Conservation (phyloP, 345 rosid genomes). For the Lenwebbia sp. region DNA sequence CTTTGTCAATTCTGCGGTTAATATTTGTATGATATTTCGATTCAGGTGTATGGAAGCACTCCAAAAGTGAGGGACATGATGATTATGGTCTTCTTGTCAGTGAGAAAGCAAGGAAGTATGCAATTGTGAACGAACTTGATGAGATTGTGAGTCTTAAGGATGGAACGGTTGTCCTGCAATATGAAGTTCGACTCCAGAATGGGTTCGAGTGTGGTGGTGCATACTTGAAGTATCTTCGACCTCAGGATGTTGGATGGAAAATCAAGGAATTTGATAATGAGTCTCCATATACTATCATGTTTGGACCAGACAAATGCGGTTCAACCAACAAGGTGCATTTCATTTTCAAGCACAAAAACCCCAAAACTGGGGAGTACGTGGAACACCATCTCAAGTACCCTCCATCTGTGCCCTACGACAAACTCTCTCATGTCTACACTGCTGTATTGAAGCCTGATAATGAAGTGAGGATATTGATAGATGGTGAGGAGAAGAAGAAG, state of each 20-base stretch:
- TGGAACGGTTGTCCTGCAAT: conserved; percentile 30
- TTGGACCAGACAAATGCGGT: conserved; percentile 58
- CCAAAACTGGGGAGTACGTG: conserved; percentile 31
- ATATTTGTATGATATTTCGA: not conserved
- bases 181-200: conserved; percentile 41
- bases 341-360: conserved; percentile 46
- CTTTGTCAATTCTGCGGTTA: not conserved
- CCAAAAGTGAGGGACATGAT: conserved; percentile 45
- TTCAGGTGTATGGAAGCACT: conserved; percentile 44
- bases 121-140: conserved; percentile 31
- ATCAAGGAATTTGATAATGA: conserved; percentile 24
- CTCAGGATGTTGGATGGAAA: conserved; percentile 39
- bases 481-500: conserved; percentile 40
- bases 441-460: conserved; percentile 33
- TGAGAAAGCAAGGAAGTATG: conserved; percentile 38
- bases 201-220: conserved; percentile 60
- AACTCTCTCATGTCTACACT: conserved; percentile 48
- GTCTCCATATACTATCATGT: conserved; percentile 48
- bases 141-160: conserved; percentile 18
- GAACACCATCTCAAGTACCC: conserved; percentile 46
- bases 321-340: conserved; percentile 52
- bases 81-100: conserved; percentile 54
- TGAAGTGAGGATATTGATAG: conserved; percentile 29
- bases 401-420: conserved; percentile 34
- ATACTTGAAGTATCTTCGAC: conserved; percentile 38